phyloP scores from a whole-genome alignment of 208 protist species.

The Endotrypanum monterogeii region DNA sequence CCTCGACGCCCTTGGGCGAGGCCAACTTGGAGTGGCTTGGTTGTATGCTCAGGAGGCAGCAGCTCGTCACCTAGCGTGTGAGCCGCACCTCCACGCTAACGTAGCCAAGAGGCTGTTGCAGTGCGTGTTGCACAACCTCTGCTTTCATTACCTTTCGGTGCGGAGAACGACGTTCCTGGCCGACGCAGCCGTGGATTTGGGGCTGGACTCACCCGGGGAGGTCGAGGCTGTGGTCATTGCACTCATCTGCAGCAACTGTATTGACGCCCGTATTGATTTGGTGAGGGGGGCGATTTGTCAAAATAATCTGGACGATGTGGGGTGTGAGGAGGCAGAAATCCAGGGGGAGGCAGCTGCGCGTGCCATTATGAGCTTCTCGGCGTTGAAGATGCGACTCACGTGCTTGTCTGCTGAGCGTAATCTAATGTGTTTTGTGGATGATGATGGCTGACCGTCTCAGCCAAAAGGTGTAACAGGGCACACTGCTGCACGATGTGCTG shows the following conservation, averaged over 20 bases:
- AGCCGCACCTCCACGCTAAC: slow-evolving; percentile 1
- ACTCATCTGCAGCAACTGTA: slow-evolving; percentile 15
- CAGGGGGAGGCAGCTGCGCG: slow-evolving; percentile 15
- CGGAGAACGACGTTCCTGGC: slow-evolving; percentile 14
- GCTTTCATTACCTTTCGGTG: slow-evolving; percentile 37
- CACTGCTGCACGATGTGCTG: background rate
- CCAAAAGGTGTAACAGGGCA: background rate
- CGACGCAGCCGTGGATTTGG: slow-evolving; percentile 20
- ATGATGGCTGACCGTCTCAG: slow-evolving; percentile 1
- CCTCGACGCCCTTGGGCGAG: slow-evolving; percentile 31
- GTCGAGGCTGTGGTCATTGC: slow-evolving; percentile 1
- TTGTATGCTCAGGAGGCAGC: slow-evolving; percentile 29
- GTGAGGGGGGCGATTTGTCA: slow-evolving; percentile 11
- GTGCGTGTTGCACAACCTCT: slow-evolving; percentile 30
- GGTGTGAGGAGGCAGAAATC: background rate
- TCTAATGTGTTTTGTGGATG: slow-evolving; percentile 14
- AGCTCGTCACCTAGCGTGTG: slow-evolving; percentile 11
- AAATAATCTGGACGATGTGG: background rate
- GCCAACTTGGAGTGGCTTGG: slow-evolving; percentile 35
- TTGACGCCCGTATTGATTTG: slow-evolving; percentile 27
- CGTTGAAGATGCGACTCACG: slow-evolving; percentile 21
- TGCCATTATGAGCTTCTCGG: slow-evolving; percentile 15
- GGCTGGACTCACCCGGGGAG: slow-evolving; percentile 12
- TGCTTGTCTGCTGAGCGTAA: slow-evolving; percentile 29
- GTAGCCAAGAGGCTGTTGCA: slow-evolving; percentile 29